Base-by-base conservation (phyloP, 2,329 filamentous ascomycete species). In the Talaromyces sp. region DNA sequence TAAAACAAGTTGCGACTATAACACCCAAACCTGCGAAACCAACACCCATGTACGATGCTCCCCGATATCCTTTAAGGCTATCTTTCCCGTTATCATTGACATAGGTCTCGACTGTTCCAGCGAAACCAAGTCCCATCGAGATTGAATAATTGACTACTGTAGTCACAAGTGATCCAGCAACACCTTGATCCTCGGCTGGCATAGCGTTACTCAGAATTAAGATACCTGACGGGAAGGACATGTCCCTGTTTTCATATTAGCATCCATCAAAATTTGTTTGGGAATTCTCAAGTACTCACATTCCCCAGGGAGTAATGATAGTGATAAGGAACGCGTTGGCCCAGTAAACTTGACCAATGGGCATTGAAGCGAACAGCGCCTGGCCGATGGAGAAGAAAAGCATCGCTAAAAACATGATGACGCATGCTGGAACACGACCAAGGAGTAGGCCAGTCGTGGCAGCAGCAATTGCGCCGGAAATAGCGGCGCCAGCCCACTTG, bases 91-190 rank as follows among this genome's bases (percentile, higher is more conserved):
- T 66, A 19, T 70, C 45, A 37, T 72, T 72, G 20, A 80, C 70
- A 32, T 81, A 66, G 1, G 70, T 66, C 63, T 89, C 85, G 2
- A 88, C 80, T 0, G 84, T 88, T 0, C 85, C 86, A 0, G 86
- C 86, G 40, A 90, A 78, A 0, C 86, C 87, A 0, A 91, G 76
- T 0, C 84, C 86, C 1, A 89, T 71, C 0, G 84, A 84, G 33
- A 90, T 88, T 37, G 81, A 82, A 65, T 89, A 90, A 67, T 90
- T 88, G 54, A 89, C 82, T 11, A 86, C 77, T 0, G 86, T 88
- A 54, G 80, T 84, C 27, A 88, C 82, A 3, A 89, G 68, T 24
- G 79, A 83, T 0, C 77, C 79, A 1, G 79, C 78, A 20, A 81
- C 71, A 13, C 81, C 81, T 60, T 83, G 80, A 41, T 80, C 74